Base-by-base conservation (phyloP, 306 rosid genomes). In the Rosa chinensis region DNA sequence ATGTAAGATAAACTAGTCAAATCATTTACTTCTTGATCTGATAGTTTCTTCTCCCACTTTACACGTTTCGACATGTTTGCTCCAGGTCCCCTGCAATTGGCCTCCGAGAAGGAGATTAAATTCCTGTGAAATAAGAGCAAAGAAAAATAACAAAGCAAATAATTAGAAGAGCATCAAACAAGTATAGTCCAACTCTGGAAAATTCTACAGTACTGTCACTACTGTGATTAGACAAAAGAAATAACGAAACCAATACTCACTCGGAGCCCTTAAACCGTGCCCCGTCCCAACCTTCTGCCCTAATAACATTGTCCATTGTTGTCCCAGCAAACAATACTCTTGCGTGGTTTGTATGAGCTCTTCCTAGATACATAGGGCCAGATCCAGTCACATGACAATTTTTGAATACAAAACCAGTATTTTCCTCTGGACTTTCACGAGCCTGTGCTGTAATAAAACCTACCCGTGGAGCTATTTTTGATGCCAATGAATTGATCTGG, bases 381-480 rank as follows among this genome's bases (percentile, higher is more conserved):
- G 59, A 21, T 20, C 85, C 74, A 0, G n/a, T 35, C 16, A 82
- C 40, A 4, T 0, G 12, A 68, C 73, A 58, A 4, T 59, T n/a
- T 14, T 70, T 49, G 67, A 81, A 81, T 40, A 81, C 84, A n/a
- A 69, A 81, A 5, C 84, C 64, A 17, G n/a, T 53, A 5, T 9
- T 53, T 53, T 53, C 59, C 17, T 53, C n/a, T 16, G 59, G 6
- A 18, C 17, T 53, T 4, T 53, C 23, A 53, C 59, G 59, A 53
- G 21, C 59, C 21, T 53, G 59, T 6, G 59, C 59, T 53, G 21
- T 53, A 5, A 53, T 53, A 53, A 4, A 53, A 53, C 59, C 59
- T 1, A 21, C 59, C 8, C 5, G 9, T 16, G 17, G 59, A 16
- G n/a, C 59, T 53, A 53, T 4, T 53, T 17, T 53, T 16, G 59